phyloP scores from a whole-genome alignment of 805 yeast species.

The Sugiyamaella qingdaonensis region DNA sequence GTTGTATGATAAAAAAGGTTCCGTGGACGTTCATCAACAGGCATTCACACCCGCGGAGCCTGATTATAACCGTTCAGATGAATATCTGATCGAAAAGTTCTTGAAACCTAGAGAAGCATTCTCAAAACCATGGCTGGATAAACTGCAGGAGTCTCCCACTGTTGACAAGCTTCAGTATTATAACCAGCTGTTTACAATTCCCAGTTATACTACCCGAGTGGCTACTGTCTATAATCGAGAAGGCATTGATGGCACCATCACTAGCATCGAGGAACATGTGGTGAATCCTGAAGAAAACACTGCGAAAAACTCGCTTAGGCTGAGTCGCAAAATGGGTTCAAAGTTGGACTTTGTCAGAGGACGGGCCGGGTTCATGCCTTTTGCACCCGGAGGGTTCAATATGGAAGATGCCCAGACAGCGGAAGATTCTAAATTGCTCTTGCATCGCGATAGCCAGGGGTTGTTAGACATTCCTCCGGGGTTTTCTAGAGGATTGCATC shows the following conservation, averaged over 20 bases:
- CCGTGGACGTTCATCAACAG: background rate
- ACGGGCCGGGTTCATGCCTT: conserved; percentile 71
- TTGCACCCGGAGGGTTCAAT: conserved; percentile 83
- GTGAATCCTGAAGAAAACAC: conserved; percentile 42
- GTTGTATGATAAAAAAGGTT: background rate
- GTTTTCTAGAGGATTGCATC: conserved; percentile 61
- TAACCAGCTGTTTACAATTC: conserved; percentile 50
- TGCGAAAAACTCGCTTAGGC: conserved; percentile 66
- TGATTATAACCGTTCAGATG: conserved; percentile 8
- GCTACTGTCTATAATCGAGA: conserved; percentile 61
- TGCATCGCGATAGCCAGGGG: conserved; percentile 71
- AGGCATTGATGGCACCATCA: conserved; percentile 73
- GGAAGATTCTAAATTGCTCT: conserved; percentile 27
- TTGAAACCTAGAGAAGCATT: conserved; percentile 61
- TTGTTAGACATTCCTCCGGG: conserved; percentile 83
- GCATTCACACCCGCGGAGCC: background rate
- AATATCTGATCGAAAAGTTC: conserved; percentile 39
- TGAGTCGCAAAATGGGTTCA: conserved; percentile 62
- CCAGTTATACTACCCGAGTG: conserved; percentile 60
- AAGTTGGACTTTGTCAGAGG: conserved; percentile 65
- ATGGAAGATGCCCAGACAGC: conserved; percentile 24
- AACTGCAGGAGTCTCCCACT: conserved; percentile 47
- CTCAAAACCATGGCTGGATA: conserved; percentile 66
- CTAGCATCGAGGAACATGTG: conserved; percentile 58
- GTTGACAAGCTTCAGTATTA: conserved; percentile 38